Evolutionary conservation across 805 yeast genomes (phyloP), one percentile per base, ranked within the genome.

Genomic region (Lipomyces yamadae): DNA sequence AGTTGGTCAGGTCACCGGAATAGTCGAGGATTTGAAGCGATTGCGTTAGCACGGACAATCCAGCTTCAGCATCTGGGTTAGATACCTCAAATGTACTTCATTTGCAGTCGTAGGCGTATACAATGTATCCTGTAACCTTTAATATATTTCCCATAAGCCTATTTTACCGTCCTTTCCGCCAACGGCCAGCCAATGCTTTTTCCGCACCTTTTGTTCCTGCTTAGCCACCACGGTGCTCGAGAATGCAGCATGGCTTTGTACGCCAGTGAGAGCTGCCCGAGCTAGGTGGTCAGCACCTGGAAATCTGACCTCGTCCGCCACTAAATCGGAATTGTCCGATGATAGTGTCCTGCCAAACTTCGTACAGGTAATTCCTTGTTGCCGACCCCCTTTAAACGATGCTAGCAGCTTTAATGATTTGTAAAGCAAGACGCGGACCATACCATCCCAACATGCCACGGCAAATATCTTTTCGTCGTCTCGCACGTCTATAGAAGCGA

Each of bases 121-220:
- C 10, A 15, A 42, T 42, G 7, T 42, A 7, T n/a, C 15, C 48
- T 15, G 24, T n/a, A 10, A 15, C 24, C 48, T 29, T 61, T 57
- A 62, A n/a, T 72, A 70, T 6, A 70, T 56, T n/a, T 70, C 71
- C 73, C 81, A 83, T 10, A 84, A 74, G 11, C 78, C 79, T 1
- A 86, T 78, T 2, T 85, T 78, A 2, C 89, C 88, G 68, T 86
- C 88, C 60, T 83, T 84, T 58, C 83, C 86, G 0, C 86, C 89
- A 1, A 81, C 80, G 4, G 85, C 82, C 0, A 85, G 68, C 72
- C 81, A 75, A 56, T 76, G 72, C 13, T 62, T 37, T n/a, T 34
- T 37, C 45, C 57, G 8, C 24, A 58, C 55, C 42, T 56, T 50
- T 53, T 58, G 42, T 45, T 60, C 52, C 30, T 58, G 68, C 52